Conservation (phyloP, 495 filamentous ascomycete species). For the Lasiosphaeriaceae sp. region DNA sequence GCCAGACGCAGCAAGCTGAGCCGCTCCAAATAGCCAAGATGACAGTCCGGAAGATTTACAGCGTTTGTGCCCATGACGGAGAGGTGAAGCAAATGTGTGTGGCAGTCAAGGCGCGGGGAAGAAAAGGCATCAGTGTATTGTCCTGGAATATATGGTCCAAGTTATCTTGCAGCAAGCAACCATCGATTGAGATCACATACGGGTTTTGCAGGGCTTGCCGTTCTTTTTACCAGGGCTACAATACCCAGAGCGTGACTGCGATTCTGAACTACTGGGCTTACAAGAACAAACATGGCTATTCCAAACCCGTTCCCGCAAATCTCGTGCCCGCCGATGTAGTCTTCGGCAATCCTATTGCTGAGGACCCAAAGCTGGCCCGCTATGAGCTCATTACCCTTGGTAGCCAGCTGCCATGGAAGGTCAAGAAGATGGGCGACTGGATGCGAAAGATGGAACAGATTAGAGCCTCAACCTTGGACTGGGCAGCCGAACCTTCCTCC, state of each 20-base stretch:
- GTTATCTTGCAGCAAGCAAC: not conserved
- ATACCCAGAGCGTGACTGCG: not conserved
- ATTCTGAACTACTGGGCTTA: conserved; percentile 18
- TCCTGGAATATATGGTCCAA: not conserved
- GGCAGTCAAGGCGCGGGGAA: not conserved
- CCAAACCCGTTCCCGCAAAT: conserved; percentile 1
- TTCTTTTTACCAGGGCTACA: conserved; percentile 1
- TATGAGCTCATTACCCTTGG: not conserved
- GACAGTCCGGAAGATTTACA: conserved; percentile 12
- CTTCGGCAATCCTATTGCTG: not conserved
- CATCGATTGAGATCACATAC: not conserved
- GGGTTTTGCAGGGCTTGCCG: conserved; percentile 14
- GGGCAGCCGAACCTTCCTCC: not conserved
- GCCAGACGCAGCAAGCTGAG: too few species aligned
- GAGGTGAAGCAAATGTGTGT: not conserved
- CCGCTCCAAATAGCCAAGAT: not conserved
- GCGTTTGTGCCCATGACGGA: conserved; percentile 12
- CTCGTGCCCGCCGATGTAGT: conserved; percentile 1
- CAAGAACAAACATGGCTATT: conserved; percentile 3
- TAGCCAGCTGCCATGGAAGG: not conserved
- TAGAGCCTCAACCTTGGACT: not conserved
- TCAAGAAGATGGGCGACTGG: not conserved
- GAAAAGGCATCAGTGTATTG: not conserved
- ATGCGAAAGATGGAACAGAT: not conserved
- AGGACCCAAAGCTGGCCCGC: not conserved